Percentiles rank a stretch among this genome's conserved stretches.
Evolutionary conservation across 176 grass and related monocot species (phyloP).

Genomic region (Eremochloa ophiuroides): DNA sequence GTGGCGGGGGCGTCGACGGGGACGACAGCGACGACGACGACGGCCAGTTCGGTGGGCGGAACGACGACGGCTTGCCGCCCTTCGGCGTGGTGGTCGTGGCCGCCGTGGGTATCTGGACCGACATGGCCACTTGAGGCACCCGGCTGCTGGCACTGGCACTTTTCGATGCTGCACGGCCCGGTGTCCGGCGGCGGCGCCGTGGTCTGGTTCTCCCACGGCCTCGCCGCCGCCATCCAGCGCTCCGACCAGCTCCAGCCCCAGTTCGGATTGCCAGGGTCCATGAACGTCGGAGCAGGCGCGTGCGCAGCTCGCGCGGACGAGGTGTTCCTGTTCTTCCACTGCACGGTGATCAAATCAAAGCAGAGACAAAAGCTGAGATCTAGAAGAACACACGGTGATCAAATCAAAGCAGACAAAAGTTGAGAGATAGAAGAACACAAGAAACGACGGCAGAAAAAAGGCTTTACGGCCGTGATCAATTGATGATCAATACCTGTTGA

Average conservation of each 20-base stretch:
- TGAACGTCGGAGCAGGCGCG: slow-evolving; percentile 43
- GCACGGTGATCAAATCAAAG: neutral
- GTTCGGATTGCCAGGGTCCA: slow-evolving; percentile 62
- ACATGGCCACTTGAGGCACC: neutral
- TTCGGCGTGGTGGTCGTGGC: neutral
- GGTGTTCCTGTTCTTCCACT: slow-evolving; percentile 70
- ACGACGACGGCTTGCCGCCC: slow-evolving; percentile 1
- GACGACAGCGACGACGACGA: slow-evolving; percentile 19
- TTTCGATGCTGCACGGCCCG: slow-evolving; percentile 12
- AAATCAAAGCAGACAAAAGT: no score
- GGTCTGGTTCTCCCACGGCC: slow-evolving; percentile 62
- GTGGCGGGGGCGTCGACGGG: slow-evolving; percentile 21
- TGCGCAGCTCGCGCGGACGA: slow-evolving; percentile 40
- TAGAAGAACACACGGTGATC: no score
- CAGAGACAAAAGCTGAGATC: neutral
- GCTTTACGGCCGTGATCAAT: no score
- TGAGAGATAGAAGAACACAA: neutral
- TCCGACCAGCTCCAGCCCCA: slow-evolving; percentile 92
- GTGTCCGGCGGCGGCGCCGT: neutral
- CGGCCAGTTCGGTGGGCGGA: slow-evolving; percentile 22
- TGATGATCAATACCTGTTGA: slow-evolving; percentile 40
- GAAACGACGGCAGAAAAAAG: neutral
- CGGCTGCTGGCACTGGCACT: neutral
- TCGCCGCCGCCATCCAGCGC: slow-evolving; percentile 66
- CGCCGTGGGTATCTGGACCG: slow-evolving; percentile 4